Evolutionary conservation across 1,139 yeast genomes (phyloP).

Genomic region (Debaryomycetaceae sp.): DNA sequence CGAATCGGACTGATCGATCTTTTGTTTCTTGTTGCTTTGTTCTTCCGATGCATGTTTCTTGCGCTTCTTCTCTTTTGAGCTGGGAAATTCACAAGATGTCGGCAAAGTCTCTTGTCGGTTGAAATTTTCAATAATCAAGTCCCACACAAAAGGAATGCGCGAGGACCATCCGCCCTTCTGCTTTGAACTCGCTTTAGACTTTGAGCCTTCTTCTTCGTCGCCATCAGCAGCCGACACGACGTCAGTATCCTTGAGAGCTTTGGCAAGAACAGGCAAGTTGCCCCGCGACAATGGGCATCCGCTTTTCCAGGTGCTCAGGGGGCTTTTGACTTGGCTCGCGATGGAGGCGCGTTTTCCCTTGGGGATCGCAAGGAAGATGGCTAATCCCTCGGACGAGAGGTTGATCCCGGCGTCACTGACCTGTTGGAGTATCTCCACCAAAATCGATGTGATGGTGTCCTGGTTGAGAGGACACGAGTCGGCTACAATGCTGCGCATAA

Average conservation of each 20-base stretch:
- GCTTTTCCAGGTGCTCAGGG: constrained; percentile 47
- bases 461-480: constrained; percentile 11
- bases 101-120: constrained; percentile 8
- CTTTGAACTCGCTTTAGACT: constrained; percentile 3
- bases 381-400: constrained; percentile 70
- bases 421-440: constrained; percentile 22
- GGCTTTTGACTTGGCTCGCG: constrained; percentile 15
- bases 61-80: constrained; percentile 10
- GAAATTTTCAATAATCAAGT: constrained; percentile 39
- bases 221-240: constrained; percentile 20
- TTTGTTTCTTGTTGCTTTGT: constrained; percentile 18
- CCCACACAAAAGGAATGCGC: constrained; percentile 78
- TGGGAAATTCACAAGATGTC: constrained; percentile 11
- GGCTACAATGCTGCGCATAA: constrained; percentile 13
- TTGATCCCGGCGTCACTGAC: constrained; percentile 47
- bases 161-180: constrained; percentile 69
- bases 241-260: constrained; percentile 53
- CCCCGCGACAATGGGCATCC: constrained; percentile 66
- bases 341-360: constrained; percentile 14
- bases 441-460: constrained; percentile 11
- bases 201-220: constrained; percentile 10
- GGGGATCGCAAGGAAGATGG: constrained; percentile 51
- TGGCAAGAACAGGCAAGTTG: constrained; percentile 48
- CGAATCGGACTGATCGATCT: constrained; percentile 7
- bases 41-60: constrained; percentile 13